Evolutionary conservation across 371 early-diverging fungal species (phyloP), one percentile per base, ranked within the genome.

Genomic region (Rhizopus microsporus): DNA sequence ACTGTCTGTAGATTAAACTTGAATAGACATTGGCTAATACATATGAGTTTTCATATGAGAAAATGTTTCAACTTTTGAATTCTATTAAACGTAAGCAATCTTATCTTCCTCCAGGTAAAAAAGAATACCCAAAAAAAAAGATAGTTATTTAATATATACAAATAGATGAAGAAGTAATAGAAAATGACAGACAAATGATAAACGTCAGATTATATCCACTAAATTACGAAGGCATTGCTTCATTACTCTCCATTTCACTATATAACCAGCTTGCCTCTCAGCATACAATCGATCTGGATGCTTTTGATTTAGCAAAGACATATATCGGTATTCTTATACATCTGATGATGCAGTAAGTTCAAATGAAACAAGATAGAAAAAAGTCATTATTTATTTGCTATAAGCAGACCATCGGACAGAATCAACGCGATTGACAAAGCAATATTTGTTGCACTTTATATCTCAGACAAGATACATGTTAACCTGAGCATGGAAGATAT

Each of bases 101-200:
- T 23, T 23, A 23, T 23, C 23, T 23, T 23, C 23, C 23, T 23
- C 23, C 23, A 23, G 23, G 23, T 23, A 23, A 23, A 23, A 23
- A 23, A 23, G 2, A 23, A 23, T n/a, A n/a, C n/a, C n/a, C n/a
- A 23, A 23, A 23, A 23, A 23, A 23, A 23, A 23, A 23, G 8
- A 16, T 2, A 23, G 30, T 7, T 37, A 37, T 29, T 3, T 16
- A 46, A 13, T 15, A n/a, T 13, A 3, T 2, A 4, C 12, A 8
- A 6, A 29, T 46, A 63, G 63, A 63, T 17, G 50, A 63, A n/a
- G 30, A 17, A 44, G 2, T 37, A 0, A 38, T 10, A 0, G 51
- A 60, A 1, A 54, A 60, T 40, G 68, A 68, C n/a, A 37, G 48
- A n/a, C 63, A 68, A 49, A 60, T 56, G 55, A 63, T 68, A 3